phyloP scores from a whole-genome alignment of 257 asterid species.

The Solanum paucissectum region DNA sequence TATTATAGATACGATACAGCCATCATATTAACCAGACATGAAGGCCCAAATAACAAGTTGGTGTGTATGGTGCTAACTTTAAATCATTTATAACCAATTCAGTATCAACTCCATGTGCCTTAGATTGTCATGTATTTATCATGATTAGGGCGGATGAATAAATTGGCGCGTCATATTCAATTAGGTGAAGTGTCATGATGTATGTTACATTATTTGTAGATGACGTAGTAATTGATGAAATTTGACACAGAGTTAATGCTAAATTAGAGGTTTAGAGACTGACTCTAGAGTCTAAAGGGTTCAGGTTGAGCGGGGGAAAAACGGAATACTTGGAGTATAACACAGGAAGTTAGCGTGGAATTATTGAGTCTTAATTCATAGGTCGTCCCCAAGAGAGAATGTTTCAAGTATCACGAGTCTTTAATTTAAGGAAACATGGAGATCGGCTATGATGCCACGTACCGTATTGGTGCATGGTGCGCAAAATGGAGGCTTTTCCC shows the following conservation, averaged over 20 bases:
- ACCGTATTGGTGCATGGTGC: not conserved
- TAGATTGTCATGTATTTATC: not conserved
- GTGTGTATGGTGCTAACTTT: not conserved
- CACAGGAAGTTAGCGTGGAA: not conserved
- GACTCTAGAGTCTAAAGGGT: not conserved
- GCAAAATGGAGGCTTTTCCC: not conserved
- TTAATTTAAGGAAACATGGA: not conserved
- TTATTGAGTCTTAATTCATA: not conserved
- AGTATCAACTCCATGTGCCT: not conserved
- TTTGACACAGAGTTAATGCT: not conserved
- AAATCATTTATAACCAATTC: not conserved
- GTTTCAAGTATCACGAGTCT: not conserved
- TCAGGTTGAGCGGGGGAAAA: not conserved
- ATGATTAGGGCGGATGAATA: not conserved
- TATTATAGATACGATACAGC: not conserved
- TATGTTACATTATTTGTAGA: not conserved
- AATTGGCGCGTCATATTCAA: not conserved
- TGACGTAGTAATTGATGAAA: not conserved
- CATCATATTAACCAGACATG: not conserved
- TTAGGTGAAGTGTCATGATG: not conserved
- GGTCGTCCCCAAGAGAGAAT: not conserved
- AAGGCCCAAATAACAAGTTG: not conserved
- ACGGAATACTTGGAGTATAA: not conserved
- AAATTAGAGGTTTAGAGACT: not conserved
- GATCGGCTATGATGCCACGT: not conserved